Evolutionary conservation across 257 asterid genomes (phyloP).

Genomic region (Penstemon eatonii): DNA sequence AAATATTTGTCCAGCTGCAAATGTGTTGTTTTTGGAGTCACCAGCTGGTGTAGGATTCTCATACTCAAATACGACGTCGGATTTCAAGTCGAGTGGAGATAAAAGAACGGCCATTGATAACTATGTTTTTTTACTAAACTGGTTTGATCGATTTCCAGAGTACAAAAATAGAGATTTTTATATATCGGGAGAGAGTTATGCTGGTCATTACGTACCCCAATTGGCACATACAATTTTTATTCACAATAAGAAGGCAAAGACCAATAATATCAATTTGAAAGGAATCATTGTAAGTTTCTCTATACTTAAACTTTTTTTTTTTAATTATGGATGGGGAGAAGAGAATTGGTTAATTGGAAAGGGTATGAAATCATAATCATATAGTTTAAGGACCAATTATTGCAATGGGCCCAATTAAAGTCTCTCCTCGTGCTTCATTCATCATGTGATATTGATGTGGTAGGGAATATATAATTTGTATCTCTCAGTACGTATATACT

Average conservation of each 20-base stretch:
- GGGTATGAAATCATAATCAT: too few relatives aligned
- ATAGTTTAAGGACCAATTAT: too few relatives aligned
- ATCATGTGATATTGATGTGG: too few relatives aligned
- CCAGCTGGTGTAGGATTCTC: conserved; percentile 97
- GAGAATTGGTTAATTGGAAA: too few relatives aligned
- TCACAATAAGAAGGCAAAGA: conserved; percentile 48
- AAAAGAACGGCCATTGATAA: conserved; percentile 57
- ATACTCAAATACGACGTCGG: conserved; percentile 63
- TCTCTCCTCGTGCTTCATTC: too few relatives aligned
- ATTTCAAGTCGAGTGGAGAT: conserved; percentile 47
- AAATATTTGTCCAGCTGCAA: conserved; percentile 49
- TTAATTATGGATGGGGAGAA: too few relatives aligned
- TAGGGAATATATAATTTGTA: too few relatives aligned
- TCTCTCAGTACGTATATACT: too few relatives aligned
- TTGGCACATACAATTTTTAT: conserved; percentile 60
- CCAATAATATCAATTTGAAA: conserved; percentile 61
- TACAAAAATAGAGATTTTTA: conserved; percentile 57
- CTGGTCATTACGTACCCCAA: conserved; percentile 81
- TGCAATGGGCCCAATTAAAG: too few relatives aligned
- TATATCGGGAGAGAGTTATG: conserved; percentile 76
- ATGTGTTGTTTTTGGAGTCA: conserved; percentile 75
- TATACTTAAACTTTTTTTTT: too few relatives aligned
- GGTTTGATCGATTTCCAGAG: conserved; percentile 77
- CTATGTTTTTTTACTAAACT: conserved; percentile 54
- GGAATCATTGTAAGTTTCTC: conserved; percentile 64